Evolutionary conservation across 208 protist genomes (phyloP).

Genomic region (Trypanosoma cruzi): DNA sequence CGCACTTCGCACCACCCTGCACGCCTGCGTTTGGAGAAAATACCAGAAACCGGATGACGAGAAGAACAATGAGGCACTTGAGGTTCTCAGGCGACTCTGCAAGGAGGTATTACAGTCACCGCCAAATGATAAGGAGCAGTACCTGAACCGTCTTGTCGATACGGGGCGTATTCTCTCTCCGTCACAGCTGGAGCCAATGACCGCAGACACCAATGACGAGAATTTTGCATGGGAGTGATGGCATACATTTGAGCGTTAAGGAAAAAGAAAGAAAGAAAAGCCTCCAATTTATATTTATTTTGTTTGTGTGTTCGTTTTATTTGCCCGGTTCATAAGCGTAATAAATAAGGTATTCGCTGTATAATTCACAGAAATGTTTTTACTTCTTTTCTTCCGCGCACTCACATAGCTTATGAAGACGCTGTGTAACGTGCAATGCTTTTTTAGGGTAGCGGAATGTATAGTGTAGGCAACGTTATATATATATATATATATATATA

Average conservation of each 20-base stretch:
- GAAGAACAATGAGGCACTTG: conserved; percentile 55
- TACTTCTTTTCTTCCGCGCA: background rate
- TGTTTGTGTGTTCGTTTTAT: conserved; percentile 1
- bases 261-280: background rate
- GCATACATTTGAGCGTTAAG: background rate
- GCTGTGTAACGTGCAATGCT: background rate
- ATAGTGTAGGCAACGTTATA: background rate
- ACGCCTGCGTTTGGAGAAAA: conserved; percentile 58
- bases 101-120: conserved; percentile 59
- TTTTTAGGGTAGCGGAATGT: background rate
- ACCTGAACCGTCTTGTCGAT: conserved; percentile 30
- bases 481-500: background rate
- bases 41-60: conserved; percentile 60
- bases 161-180: conserved; percentile 33
- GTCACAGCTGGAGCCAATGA: conserved; percentile 1
- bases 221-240: background rate
- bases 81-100: conserved; percentile 49
- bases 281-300: background rate
- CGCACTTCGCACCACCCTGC: conserved; percentile 45
- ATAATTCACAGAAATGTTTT: background rate
- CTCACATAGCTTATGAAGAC: background rate
- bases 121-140: conserved; percentile 28
- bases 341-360: background rate
- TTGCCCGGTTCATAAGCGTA: background rate
- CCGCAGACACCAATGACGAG: background rate